Evolutionary conservation across 2,329 filamentous ascomycete genomes (phyloP).

Genomic region (Myriosclerotinia duriaeana): DNA sequence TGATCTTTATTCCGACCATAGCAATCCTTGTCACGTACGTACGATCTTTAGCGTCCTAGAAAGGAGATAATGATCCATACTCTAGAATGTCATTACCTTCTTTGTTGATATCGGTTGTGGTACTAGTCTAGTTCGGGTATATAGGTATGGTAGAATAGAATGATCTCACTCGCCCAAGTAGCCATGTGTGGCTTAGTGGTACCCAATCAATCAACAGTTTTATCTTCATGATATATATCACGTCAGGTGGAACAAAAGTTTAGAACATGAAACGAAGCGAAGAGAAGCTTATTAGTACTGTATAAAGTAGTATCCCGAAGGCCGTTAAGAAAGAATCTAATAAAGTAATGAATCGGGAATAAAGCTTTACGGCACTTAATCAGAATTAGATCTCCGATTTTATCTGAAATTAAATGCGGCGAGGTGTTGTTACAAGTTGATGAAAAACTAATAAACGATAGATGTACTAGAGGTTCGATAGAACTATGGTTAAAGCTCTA

Average conservation of each 20-base stretch:
- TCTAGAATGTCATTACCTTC: not conserved
- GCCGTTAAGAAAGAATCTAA: no score
- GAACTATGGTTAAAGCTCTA: not conserved
- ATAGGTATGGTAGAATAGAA: no score
- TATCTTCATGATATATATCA: no score
- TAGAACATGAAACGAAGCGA: constrained; percentile 13
- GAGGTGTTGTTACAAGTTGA: constrained; percentile 8
- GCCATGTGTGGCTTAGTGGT: no score
- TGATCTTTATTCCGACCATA: not conserved
- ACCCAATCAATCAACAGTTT: no score
- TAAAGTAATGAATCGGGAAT: no score
- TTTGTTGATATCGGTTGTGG: not conserved
- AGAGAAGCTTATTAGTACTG: not conserved
- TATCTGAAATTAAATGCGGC: not conserved
- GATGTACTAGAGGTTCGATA: not conserved
- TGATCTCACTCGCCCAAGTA: no score
- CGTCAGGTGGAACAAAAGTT: not conserved
- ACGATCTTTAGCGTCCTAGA: not conserved
- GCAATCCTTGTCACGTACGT: not conserved
- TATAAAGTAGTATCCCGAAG: no score
- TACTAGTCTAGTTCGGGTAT: no score
- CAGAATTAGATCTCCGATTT: no score
- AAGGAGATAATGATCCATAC: not conserved
- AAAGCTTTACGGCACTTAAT: no score
- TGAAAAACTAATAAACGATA: not conserved